A percentile compares a stretch with the other conserved stretches of the same genome.
Conservation (phyloP, 73 alveolate species). For the Paraurostyla sp. region DNA sequence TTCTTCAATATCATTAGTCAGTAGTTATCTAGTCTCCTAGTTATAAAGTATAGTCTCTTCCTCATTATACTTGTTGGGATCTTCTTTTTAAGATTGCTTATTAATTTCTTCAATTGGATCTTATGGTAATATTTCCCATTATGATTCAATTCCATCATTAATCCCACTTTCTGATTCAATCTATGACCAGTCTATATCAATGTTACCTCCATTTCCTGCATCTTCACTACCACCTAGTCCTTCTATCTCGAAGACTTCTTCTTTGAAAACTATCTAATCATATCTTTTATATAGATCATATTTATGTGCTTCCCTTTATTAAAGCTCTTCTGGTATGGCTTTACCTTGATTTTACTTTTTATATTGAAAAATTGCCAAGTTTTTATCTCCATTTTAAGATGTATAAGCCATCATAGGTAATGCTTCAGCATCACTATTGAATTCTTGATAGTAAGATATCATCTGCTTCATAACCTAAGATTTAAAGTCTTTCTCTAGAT, state of each 20-base stretch:
- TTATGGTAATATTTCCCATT: conserved; percentile 8
- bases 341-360: neutral
- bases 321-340: neutral
- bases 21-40: conserved; percentile 17
- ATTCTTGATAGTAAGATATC: conserved; percentile 24
- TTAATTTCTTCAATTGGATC: neutral
- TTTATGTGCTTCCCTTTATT: neutral
- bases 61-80: neutral
- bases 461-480: neutral
- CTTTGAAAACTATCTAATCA: conserved; percentile 32
- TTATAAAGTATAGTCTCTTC: conserved; percentile 47
- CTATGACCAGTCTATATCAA: conserved; percentile 36
- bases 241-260: neutral
- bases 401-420: conserved; percentile 11
- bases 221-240: neutral
- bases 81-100: neutral
- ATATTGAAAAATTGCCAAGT: neutral
- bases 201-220: neutral
- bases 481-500: neutral
- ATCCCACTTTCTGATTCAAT: neutral
- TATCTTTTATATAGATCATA: conserved; percentile 38
- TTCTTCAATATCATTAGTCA: conserved; percentile 41
- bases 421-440: neutral
- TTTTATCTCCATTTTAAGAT: conserved; percentile 35
- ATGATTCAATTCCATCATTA: neutral